Evolutionary conservation across 306 rosid genomes (phyloP).

Genomic region (Lupinus albus): DNA sequence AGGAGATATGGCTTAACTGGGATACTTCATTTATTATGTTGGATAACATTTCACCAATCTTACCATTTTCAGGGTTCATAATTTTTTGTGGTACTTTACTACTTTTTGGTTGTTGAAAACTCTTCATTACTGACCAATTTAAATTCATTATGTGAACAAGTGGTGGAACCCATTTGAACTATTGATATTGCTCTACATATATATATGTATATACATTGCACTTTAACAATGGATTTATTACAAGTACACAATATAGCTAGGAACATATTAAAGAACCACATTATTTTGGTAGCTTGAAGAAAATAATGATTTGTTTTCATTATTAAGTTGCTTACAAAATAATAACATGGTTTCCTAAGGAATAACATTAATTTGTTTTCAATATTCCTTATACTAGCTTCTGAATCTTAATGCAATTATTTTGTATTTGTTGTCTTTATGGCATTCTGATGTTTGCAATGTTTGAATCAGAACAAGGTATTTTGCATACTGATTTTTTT

Average conservation of each 20-base stretch:
- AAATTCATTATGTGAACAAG: slow-evolving; percentile 7
- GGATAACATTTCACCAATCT: slow-evolving; percentile 28
- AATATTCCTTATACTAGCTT: not conserved
- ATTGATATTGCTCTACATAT: not conserved
- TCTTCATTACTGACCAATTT: slow-evolving; percentile 13
- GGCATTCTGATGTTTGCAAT: not conserved
- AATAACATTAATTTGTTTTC: no score
- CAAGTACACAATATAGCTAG: no score
- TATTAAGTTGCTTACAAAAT: no score
- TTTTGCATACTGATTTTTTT: not conserved
- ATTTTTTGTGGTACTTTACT: slow-evolving; percentile 31
- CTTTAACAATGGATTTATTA: not conserved
- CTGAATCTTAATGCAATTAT: not conserved
- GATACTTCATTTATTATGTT: slow-evolving; percentile 42
- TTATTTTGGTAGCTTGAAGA: no score
- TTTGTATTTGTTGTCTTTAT: not conserved
- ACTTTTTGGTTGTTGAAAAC: slow-evolving; percentile 32
- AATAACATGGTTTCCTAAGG: no score
- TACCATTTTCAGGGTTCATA: slow-evolving; percentile 18
- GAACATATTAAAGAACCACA: no score
- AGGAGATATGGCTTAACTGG: slow-evolving; percentile 41
- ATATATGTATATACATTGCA: no score
- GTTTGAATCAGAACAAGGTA: slow-evolving; percentile 7
- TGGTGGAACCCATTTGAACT: slow-evolving; percentile 34
- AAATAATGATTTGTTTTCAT: no score